A percentile compares a stretch with the other conserved stretches of the same genome.
Evolutionary conservation across 176 grass and related monocot species (phyloP).

Genomic region (Tillandsia leiboldiana): DNA sequence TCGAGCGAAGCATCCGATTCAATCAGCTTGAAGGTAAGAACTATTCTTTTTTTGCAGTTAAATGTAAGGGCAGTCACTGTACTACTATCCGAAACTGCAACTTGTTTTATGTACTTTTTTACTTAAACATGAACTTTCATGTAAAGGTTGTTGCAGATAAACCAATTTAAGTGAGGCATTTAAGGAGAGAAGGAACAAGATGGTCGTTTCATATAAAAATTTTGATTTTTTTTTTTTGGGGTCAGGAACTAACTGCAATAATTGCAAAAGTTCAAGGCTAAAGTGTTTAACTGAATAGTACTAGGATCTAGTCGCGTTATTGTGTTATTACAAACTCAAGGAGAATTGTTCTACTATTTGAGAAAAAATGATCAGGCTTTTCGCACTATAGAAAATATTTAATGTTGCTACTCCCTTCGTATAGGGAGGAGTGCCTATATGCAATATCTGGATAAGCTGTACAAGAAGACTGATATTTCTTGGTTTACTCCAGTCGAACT

Average conservation of each 20-base stretch:
- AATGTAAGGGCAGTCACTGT: background rate
- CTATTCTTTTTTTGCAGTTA: background rate
- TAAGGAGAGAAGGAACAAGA: too few species aligned
- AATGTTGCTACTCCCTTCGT: background rate
- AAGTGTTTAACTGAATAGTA: background rate
- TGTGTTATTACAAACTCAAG: too few species aligned
- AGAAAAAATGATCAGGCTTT: background rate
- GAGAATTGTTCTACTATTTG: background rate
- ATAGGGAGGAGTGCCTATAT: conserved; percentile 73
- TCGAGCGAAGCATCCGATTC: conserved; percentile 72
- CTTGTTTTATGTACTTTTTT: background rate
- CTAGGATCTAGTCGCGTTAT: background rate
- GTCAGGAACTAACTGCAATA: too few species aligned
- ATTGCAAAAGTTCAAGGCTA: too few species aligned
- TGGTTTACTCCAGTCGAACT: conserved; percentile 98
- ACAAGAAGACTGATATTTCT: conserved; percentile 86
- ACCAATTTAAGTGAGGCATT: too few species aligned
- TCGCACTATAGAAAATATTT: background rate
- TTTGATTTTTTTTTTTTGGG: too few species aligned
- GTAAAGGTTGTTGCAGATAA: too few species aligned
- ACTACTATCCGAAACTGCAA: background rate
- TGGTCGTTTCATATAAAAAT: too few species aligned
- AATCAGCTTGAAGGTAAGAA: conserved; percentile 53
- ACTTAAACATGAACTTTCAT: background rate
- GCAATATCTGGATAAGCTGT: conserved; percentile 68